Evolutionary conservation across 805 yeast genomes (phyloP).

Genomic region (Yamadazyma paraphyllophila): DNA sequence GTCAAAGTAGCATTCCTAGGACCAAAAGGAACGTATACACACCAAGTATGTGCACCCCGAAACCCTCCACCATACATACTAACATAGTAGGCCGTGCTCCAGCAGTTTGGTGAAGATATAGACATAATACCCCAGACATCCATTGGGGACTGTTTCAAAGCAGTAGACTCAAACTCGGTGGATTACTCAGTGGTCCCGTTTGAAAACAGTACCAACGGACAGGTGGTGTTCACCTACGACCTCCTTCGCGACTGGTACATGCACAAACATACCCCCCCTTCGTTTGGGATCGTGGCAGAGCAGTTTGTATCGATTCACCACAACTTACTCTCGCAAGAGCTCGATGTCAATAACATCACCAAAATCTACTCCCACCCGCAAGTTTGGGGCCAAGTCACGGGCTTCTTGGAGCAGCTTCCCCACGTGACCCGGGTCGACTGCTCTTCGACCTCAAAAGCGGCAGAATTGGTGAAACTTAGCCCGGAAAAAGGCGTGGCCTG

Average conservation of each 20-base stretch:
- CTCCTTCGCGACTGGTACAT: slow-evolving; percentile 67
- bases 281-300: slow-evolving; percentile 64
- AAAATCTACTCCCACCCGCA: slow-evolving; percentile 91
- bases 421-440: slow-evolving; percentile 50
- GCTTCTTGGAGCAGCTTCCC: slow-evolving; percentile 45
- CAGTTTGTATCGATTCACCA: slow-evolving; percentile 84
- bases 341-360: slow-evolving; percentile 43
- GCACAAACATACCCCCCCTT: slow-evolving; percentile 10
- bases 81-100: slow-evolving; percentile 42
- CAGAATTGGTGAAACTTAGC: slow-evolving; percentile 51
- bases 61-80: not conserved
- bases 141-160: slow-evolving; percentile 62
- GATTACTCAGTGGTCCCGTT: slow-evolving; percentile 81
- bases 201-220: slow-evolving; percentile 94
- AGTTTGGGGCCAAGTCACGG: slow-evolving; percentile 90
- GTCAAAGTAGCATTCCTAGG: slow-evolving; percentile 74
- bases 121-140: slow-evolving; percentile 37
- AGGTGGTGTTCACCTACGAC: slow-evolving; percentile 83
- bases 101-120: slow-evolving; percentile 46
- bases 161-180: slow-evolving; percentile 43
- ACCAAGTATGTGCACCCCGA: slow-evolving; percentile 55
- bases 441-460: slow-evolving; percentile 83
- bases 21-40: slow-evolving; percentile 91
- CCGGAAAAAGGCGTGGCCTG: slow-evolving; percentile 53
- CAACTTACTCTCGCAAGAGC: slow-evolving; percentile 55